These are phyloP conservation scores for Rutstroemia sp. DNA, from an alignment of 2,329 filamentous ascomycete species.

Conservation along the genomic window DNA sequence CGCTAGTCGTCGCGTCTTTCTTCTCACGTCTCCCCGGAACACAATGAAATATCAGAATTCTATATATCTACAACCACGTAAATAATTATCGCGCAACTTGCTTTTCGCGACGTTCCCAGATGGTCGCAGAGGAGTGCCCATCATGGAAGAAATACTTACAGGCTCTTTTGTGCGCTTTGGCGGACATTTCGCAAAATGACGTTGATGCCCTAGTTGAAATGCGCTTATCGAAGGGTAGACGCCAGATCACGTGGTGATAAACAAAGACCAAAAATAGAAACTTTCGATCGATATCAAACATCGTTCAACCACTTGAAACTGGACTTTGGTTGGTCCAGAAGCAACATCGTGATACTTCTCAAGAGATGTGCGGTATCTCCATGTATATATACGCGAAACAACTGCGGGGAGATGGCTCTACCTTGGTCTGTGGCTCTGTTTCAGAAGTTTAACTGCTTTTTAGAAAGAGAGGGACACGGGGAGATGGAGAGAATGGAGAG, in stretches of 20 bases:
- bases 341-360: too few species aligned
- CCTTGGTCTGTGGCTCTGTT: neutral
- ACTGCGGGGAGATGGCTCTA: too few species aligned
- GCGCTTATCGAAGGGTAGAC: neutral
- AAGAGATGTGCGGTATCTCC: too few species aligned
- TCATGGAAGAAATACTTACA: too few species aligned
- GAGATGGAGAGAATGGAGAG: neutral
- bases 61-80: neutral
- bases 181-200: neutral
- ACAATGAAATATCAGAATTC: neutral
- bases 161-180: neutral
- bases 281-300: neutral
- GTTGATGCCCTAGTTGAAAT: neutral
- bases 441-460: neutral
- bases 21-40: conserved; percentile 3
- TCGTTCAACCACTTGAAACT: neutral
- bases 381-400: too few species aligned
- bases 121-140: too few species aligned
- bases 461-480: too few species aligned
- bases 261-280: neutral
- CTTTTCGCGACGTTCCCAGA: neutral
- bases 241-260: conserved; percentile 8
- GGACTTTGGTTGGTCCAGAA: too few species aligned
- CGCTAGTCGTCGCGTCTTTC: neutral
- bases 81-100: neutral